Base-by-base conservation (phyloP, 805 yeast genomes). In the Candida coquimbonensis region DNA sequence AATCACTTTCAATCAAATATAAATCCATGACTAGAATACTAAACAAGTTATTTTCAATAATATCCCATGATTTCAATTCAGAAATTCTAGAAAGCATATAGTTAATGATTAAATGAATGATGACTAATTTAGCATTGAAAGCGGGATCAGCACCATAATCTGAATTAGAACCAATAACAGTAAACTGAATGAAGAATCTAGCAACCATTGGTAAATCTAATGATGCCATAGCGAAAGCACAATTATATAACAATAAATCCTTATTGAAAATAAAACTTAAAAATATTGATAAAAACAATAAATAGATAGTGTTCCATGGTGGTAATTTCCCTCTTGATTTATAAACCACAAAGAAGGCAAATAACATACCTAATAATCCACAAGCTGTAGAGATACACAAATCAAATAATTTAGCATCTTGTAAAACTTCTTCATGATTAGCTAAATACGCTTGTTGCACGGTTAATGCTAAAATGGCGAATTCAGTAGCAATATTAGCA, bases 41-140 rank as follows among this genome's bases (percentile, higher is more conserved):
- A 52, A 70, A 70, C 16, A 70, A 27, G 27, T 66, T 61, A 39
- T 67, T 67, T 37, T 69, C 74, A 13, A 68, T 59, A 7, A 49
- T 45, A 45, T 66, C 69, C 44, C 69, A 53, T 38, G 73, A 68
- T 52, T 64, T 67, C 47, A 65, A 48, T 38, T 65, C 54, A 11
- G 71, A 59, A 7, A 67, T 50, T 25, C 47, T 47, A 2, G 57
- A 53, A 17, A 70, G 47, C 3, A 55, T 39, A n/a, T 45, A 53
- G 32, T 61, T 54, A 9, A 67, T 39, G 5, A 48, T 38, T 21
- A 50, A 47, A 44, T 68, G 66, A 7, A 57, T 33, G 3, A 53
- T 43, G 27, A 64, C 53, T 8, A 65, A 56, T 17, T 52, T 50
- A 7, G 61, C 25, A 17, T 49, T 51, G 1, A 16, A 35, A 4